Evolutionary conservation across 495 filamentous ascomycete genomes (phyloP).

Genomic region (Neurospora sp.): DNA sequence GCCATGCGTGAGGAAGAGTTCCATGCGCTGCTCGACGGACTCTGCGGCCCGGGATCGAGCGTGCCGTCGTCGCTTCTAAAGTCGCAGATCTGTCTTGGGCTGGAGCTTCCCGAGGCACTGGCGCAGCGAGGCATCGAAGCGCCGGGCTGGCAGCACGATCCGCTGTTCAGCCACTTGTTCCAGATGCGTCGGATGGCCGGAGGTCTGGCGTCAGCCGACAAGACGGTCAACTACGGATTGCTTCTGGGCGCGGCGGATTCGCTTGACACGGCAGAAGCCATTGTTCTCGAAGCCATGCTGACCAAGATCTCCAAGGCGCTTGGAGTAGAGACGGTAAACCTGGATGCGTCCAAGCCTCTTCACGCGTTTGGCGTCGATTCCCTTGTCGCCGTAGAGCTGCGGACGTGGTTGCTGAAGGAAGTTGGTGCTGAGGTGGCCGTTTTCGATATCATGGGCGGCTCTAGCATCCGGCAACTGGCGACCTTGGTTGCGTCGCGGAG

Average conservation of each 20-base stretch:
- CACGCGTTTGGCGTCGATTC: conserved; percentile 44
- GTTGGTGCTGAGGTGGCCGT: conserved; percentile 33
- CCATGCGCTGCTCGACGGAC: conserved; percentile 19
- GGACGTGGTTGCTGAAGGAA: conserved; percentile 43
- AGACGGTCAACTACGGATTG: neutral
- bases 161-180: conserved; percentile 18
- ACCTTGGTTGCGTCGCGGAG: neutral
- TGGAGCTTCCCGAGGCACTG: conserved; percentile 19
- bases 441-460: conserved; percentile 36
- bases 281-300: conserved; percentile 18
- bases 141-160: conserved; percentile 25
- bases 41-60: neutral
- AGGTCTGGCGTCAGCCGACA: neutral
- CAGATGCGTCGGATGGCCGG: conserved; percentile 1
- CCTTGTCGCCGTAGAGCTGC: conserved; percentile 47
- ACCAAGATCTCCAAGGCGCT: conserved; percentile 19
- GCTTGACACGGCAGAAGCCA: conserved; percentile 5
- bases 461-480: neutral
- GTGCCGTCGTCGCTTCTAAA: neutral
- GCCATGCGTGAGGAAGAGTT: conserved; percentile 22
- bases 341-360: conserved; percentile 19
- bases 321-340: conserved; percentile 15
- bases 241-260: neutral
- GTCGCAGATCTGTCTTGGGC: conserved; percentile 17
- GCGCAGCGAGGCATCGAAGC: conserved; percentile 14